phyloP scores from a whole-genome alignment of 257 asterid species.

The Thymus quinquecostatus region DNA sequence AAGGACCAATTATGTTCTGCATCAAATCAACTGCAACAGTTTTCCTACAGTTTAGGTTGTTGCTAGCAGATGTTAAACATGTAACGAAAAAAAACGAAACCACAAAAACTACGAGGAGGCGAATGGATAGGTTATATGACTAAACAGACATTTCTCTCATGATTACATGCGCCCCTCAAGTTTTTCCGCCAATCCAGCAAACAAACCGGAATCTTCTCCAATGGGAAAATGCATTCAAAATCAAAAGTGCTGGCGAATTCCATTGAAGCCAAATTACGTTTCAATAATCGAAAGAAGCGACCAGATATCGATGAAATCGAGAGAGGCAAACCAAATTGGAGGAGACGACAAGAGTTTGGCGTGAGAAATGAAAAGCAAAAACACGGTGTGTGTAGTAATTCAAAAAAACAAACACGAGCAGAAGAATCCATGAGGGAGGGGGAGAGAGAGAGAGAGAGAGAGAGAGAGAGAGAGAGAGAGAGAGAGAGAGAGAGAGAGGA shows the following conservation, averaged over 20 bases:
- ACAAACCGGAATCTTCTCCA: constrained; percentile 1
- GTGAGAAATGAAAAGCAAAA: neutral
- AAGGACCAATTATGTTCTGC: neutral
- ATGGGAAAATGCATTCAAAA: neutral
- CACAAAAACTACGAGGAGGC: neutral
- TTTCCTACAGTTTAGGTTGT: neutral
- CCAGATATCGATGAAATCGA: neutral
- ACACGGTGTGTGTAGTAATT: neutral
- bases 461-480: neutral
- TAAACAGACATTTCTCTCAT: constrained; percentile 1
- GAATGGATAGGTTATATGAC: neutral
- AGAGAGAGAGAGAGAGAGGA: neutral
- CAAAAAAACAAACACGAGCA: neutral
- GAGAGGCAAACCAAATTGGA: neutral
- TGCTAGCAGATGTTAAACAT: neutral
- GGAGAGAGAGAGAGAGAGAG: neutral
- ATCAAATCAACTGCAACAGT: constrained; percentile 24
- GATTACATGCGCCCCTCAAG: neutral
- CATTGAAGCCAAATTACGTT: neutral
- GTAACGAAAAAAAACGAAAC: neutral
- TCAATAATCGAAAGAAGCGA: neutral
- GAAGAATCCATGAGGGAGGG: neutral
- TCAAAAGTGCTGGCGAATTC: constrained; percentile 3
- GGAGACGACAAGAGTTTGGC: neutral
- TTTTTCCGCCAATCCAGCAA: constrained; percentile 16